Percentiles rank a stretch among this genome's conserved stretches.
Conservation (phyloP, 371 early-diverging fungal species). For the Mucor circinelloides region DNA sequence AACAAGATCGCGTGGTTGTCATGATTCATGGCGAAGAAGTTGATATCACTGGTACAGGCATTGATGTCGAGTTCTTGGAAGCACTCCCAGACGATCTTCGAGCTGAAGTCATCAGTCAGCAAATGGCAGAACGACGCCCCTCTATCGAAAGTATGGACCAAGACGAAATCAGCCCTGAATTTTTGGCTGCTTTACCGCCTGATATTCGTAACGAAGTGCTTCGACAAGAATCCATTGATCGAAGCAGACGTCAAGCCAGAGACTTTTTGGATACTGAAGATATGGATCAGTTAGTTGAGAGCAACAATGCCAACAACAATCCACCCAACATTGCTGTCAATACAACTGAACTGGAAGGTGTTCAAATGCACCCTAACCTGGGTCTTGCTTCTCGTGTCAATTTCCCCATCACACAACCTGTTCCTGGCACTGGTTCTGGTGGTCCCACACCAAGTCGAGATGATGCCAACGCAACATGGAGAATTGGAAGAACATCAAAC, state of each 20-base stretch:
- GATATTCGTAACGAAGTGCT: constrained; percentile 74
- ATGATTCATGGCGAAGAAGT: constrained; percentile 60
- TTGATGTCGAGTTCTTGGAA: constrained; percentile 92
- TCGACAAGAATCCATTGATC: constrained; percentile 46
- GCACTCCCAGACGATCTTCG: constrained; percentile 96
- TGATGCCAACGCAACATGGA: constrained; percentile 1
- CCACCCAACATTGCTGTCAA: constrained; percentile 7
- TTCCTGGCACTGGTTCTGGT: background rate
- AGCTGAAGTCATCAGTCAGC: constrained; percentile 86
- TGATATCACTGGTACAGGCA: constrained; percentile 93
- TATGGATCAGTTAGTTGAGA: background rate
- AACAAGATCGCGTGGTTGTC: constrained; percentile 39
- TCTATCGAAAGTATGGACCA: constrained; percentile 35
- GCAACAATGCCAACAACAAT: background rate
- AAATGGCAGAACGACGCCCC: constrained; percentile 29
- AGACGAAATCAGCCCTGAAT: constrained; percentile 64
- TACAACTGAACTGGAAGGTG: constrained; percentile 34
- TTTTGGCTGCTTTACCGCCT: constrained; percentile 70
- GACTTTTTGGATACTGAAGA: background rate
- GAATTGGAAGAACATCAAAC: background rate
- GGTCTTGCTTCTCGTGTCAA: background rate
- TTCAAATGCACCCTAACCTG: constrained; percentile 1
- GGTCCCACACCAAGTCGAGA: background rate
- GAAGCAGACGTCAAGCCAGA: constrained; percentile 21
- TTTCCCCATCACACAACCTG: background rate